phyloP scores from a whole-genome alignment of 306 rosid species.

The Hippophae tibetana region DNA sequence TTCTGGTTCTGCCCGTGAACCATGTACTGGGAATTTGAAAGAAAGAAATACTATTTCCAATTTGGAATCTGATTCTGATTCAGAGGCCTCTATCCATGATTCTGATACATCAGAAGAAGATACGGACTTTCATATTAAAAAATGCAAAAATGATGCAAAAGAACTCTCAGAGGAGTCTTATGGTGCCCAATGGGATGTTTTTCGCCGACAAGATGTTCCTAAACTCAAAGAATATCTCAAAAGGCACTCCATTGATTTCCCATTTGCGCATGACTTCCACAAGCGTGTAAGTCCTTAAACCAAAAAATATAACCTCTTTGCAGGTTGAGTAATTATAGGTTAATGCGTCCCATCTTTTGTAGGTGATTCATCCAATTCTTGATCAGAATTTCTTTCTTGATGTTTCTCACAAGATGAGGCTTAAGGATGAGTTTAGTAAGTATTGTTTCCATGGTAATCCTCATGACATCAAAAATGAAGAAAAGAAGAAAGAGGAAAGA shows the following conservation, averaged over 20 bases:
- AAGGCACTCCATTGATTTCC: slow-evolving; percentile 47
- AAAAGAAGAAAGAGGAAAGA: slow-evolving; percentile 4
- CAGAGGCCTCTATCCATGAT: slow-evolving; percentile 24
- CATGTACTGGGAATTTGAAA: slow-evolving; percentile 24
- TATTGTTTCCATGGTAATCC: slow-evolving; percentile 10
- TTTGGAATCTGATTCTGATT: slow-evolving; percentile 36
- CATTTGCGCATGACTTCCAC: slow-evolving; percentile 27
- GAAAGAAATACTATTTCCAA: slow-evolving; percentile 21
- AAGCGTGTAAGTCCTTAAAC: slow-evolving; percentile 41
- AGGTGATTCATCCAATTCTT: slow-evolving; percentile 85
- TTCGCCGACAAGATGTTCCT: slow-evolving; percentile 86
- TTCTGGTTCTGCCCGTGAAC: slow-evolving; percentile 28
- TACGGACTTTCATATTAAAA: slow-evolving; percentile 20
- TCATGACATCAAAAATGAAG: neutral
- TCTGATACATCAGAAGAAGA: slow-evolving; percentile 21
- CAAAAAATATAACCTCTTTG: slow-evolving; percentile 15
- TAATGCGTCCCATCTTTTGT: slow-evolving; percentile 22
- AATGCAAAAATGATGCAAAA: slow-evolving; percentile 22
- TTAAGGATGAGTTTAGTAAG: slow-evolving; percentile 87
- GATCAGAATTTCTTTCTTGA: slow-evolving; percentile 79
- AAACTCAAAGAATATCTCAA: slow-evolving; percentile 74
- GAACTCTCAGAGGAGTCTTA: slow-evolving; percentile 20
- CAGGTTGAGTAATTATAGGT: slow-evolving; percentile 11
- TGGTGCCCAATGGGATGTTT: slow-evolving; percentile 82
- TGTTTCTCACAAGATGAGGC: slow-evolving; percentile 57